Evolutionary conservation across 1,139 yeast genomes (phyloP).

Genomic region (Diutina rugosa): DNA sequence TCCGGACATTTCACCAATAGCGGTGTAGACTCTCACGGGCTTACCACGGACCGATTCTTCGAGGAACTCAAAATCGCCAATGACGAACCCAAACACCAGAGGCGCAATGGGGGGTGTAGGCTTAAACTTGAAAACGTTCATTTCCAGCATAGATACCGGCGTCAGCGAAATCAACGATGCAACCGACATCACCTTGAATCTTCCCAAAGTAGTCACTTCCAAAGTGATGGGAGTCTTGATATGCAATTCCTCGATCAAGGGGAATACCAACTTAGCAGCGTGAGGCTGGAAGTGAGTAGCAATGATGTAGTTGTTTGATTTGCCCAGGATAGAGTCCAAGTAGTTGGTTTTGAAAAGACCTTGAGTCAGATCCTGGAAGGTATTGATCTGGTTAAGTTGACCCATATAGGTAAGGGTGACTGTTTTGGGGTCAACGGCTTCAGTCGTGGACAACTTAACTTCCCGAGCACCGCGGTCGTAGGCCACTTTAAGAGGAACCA

Average conservation of each 20-base stretch:
- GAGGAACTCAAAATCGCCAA: conserved; percentile 47
- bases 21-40: conserved; percentile 42
- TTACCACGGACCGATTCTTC: conserved; percentile 17
- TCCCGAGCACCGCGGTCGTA: conserved; percentile 27
- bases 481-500: conserved; percentile 2
- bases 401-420: conserved; percentile 30
- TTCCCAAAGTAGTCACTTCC: conserved; percentile 27
- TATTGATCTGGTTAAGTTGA: conserved; percentile 38
- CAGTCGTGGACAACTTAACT: conserved; percentile 11
- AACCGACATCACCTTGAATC: conserved; percentile 34
- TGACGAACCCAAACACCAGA: conserved; percentile 50
- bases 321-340: conserved; percentile 34
- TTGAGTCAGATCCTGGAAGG: conserved; percentile 41
- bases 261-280: conserved; percentile 47
- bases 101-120: conserved; percentile 46
- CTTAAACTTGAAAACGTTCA: conserved; percentile 27
- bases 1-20: conserved; percentile 35
- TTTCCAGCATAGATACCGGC: conserved; percentile 10
- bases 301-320: conserved; percentile 33
- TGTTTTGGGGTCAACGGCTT: not conserved
- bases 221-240: conserved; percentile 39
- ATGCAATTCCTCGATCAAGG: conserved; percentile 52
- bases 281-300: conserved; percentile 66
- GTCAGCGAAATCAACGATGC: not conserved
- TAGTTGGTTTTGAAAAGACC: conserved; percentile 64